phyloP scores from a whole-genome alignment of 1,284 basidiomycete genomes.

The Trametes sp. region DNA sequence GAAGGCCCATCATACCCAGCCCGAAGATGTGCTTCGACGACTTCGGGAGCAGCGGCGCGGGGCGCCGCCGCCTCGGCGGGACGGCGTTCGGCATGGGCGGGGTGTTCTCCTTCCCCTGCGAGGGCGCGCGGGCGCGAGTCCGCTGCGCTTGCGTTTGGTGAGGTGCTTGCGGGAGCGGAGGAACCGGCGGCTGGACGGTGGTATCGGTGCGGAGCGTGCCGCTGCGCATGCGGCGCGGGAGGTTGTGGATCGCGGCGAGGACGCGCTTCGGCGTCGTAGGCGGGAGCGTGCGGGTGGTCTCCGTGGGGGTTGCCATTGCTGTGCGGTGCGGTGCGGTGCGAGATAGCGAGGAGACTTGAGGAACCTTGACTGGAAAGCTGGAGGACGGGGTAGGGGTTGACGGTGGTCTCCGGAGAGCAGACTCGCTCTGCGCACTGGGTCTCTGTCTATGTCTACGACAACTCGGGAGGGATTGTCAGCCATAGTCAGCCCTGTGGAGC shows the following conservation, averaged over 20 bases:
- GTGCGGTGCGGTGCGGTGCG: not conserved
- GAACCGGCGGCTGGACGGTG: not conserved
- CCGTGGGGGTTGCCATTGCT: slow-evolving; percentile 17
- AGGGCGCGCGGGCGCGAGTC: not conserved
- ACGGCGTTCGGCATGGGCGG: slow-evolving; percentile 13
- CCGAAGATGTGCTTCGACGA: slow-evolving; percentile 16
- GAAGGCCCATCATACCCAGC: slow-evolving; percentile 12
- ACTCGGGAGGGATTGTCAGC: not conserved
- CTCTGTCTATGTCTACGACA: not conserved
- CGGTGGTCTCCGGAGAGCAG: not conserved
- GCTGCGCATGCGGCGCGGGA: slow-evolving; percentile 34
- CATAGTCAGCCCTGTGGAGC: not conserved
- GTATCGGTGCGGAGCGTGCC: slow-evolving; percentile 16
- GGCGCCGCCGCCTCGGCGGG: slow-evolving; percentile 19
- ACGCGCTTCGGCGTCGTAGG: slow-evolving; percentile 29
- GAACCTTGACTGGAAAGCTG: not conserved
- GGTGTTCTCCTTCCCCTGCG: slow-evolving; percentile 33
- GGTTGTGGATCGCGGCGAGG: slow-evolving; percentile 36
- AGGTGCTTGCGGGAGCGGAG: not conserved
- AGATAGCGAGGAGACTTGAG: not conserved
- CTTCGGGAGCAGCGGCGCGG: slow-evolving; percentile 25
- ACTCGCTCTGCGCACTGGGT: not conserved
- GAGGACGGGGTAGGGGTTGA: slow-evolving; percentile 1
- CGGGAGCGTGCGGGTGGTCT: slow-evolving; percentile 6
- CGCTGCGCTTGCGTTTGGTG: not conserved